phyloP scores from a whole-genome alignment of 176 grass and related monocot genomes.

The Dactylis glomerata region DNA sequence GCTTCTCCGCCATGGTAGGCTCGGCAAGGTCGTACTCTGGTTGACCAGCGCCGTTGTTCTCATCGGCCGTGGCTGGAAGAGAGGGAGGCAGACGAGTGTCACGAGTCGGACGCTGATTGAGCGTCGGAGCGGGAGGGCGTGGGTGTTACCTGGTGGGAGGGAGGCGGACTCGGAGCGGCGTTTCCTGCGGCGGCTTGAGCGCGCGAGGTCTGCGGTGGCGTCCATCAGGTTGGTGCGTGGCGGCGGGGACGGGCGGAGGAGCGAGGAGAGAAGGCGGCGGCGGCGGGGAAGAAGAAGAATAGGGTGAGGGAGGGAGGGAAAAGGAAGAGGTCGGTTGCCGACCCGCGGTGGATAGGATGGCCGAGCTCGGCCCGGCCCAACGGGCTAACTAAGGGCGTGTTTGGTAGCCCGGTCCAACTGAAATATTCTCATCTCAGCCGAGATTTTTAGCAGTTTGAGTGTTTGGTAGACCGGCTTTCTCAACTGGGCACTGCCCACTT shows the following conservation, averaged over 20 bases:
- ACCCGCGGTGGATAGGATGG: background rate
- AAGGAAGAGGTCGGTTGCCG: background rate
- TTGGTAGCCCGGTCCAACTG: no score
- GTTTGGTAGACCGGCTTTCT: no score
- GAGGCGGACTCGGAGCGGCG: background rate
- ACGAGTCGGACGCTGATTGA: background rate
- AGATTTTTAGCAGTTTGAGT: no score
- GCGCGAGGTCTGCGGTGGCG: background rate
- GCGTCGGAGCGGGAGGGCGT: background rate
- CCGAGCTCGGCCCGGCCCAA: background rate
- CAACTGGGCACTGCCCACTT: no score
- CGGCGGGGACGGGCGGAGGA: background rate
- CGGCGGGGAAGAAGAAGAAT: background rate
- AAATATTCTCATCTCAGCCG: no score
- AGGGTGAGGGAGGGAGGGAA: background rate
- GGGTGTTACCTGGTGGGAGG: background rate
- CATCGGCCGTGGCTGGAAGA: background rate
- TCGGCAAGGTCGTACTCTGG: background rate
- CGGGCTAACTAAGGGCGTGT: no score
- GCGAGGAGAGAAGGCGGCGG: background rate
- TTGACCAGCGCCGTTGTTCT: background rate
- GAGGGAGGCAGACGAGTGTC: background rate
- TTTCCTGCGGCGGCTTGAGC: background rate
- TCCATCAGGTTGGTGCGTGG: background rate
- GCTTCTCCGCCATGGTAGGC: constrained; percentile 2